A percentile compares a stretch with the other conserved stretches of the same genome.
These are phyloP conservation scores for Ophiostoma australiae DNA, from an alignment of 2,329 filamentous ascomycete genomes.

Conservation along the genomic window DNA sequence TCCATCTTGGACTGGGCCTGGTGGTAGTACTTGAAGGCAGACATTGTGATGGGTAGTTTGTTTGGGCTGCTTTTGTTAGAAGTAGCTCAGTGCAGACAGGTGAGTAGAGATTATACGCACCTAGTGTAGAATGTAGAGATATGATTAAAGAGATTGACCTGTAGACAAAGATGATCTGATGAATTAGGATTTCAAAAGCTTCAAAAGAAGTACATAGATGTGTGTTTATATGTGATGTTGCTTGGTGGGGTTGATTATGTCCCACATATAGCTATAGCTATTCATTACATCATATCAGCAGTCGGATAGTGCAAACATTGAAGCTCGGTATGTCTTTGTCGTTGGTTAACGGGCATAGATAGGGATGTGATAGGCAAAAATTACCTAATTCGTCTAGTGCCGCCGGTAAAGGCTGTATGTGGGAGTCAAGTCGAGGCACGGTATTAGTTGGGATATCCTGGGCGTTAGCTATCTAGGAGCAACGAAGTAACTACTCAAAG, in stretches of 20 bases:
- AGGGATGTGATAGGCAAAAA: constrained; percentile 8
- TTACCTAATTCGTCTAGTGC: constrained; percentile 13
- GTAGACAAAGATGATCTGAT: neutral
- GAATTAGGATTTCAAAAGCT: neutral
- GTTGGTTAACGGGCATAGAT: constrained; percentile 3
- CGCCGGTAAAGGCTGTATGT: constrained; percentile 1
- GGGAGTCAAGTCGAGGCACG: neutral
- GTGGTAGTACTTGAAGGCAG: constrained; percentile 13
- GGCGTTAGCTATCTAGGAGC: neutral
- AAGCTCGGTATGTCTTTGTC: neutral
- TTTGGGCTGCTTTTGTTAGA: neutral
- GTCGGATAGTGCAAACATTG: neutral
- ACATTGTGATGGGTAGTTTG: neutral
- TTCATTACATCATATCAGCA: constrained; percentile 5
- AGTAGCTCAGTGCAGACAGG: no score
- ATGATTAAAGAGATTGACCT: neutral
- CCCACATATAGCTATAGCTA: constrained; percentile 1
- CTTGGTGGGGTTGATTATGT: neutral
- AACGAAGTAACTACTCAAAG: neutral
- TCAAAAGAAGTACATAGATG: neutral
- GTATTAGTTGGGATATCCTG: neutral
- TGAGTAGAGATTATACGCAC: neutral
- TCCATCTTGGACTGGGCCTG: constrained; percentile 17
- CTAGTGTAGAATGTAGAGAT: neutral
- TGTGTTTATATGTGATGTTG: constrained; percentile 9